These are phyloP conservation scores for Holtermanniella nyarrowii DNA, from an alignment of 768 basidiomycete genomes.

Conservation along the genomic window DNA sequence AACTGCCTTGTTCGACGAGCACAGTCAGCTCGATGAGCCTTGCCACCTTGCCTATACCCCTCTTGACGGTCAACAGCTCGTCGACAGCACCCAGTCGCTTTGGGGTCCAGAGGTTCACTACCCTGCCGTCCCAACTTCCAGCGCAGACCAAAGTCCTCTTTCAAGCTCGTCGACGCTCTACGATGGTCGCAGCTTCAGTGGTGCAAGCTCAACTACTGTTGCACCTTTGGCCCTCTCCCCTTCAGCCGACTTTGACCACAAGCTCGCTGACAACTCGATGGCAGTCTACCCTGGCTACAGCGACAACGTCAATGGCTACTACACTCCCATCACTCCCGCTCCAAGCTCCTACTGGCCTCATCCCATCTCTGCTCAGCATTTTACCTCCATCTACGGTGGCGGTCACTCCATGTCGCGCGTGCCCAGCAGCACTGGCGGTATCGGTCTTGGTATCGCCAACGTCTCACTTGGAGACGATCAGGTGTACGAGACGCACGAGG, in stretches of 20 bases:
- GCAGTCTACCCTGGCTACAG: not conserved
- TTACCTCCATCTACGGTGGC: too few species aligned
- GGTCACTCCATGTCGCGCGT: too few species aligned
- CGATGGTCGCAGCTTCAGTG: not conserved
- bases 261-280: not conserved
- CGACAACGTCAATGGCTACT: not conserved
- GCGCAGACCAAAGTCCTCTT: not conserved
- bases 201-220: not conserved
- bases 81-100: not conserved
- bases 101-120: not conserved
- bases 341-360: not conserved
- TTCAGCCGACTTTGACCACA: not conserved
- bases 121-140: not conserved
- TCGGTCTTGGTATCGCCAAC: slow-evolving; percentile 31
- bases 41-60: not conserved
- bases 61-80: too few species aligned
- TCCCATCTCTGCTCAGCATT: not conserved
- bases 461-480: slow-evolving; percentile 22
- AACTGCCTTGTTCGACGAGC: not conserved
- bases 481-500: too few species aligned
- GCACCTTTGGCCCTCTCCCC: not conserved
- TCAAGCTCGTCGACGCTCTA: not conserved
- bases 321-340: not conserved
- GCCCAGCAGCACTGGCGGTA: not conserved
- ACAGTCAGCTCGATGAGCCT: not conserved